A percentile compares a stretch with the other conserved stretches of the same genome.
Evolutionary conservation across 306 rosid species (phyloP).

Genomic region (Rubus idaeus): DNA sequence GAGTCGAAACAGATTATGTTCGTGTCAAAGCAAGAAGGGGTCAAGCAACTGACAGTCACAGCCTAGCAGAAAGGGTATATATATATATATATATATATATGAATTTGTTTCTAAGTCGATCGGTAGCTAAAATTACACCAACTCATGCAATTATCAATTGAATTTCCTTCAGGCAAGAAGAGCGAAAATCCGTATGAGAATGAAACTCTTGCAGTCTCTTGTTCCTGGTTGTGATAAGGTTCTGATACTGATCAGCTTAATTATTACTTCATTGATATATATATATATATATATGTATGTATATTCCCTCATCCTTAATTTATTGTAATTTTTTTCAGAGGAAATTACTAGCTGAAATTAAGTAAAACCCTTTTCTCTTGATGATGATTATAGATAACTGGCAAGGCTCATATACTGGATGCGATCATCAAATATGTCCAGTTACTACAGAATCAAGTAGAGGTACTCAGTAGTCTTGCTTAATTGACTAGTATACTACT

Average conservation of each 20-base stretch:
- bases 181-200: constrained; percentile 19
- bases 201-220: constrained; percentile 22
- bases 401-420: constrained; percentile 22
- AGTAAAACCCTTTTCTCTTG: neutral
- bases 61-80: constrained; percentile 26
- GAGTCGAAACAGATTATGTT: neutral
- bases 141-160: neutral
- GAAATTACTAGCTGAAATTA: neutral
- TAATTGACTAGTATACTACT: neutral
- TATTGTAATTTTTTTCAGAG: neutral
- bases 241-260: neutral
- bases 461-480: constrained; percentile 6
- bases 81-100: neutral
- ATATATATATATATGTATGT: too few relatives aligned
- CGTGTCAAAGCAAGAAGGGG: constrained; percentile 29
- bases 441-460: constrained; percentile 23
- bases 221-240: constrained; percentile 32
- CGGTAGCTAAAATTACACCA: too few relatives aligned
- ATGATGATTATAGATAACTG: constrained; percentile 1
- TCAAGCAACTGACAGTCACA: constrained; percentile 21
- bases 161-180: constrained; percentile 22
- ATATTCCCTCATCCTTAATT: neutral
- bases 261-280: too few relatives aligned
- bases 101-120: neutral
- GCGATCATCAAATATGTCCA: constrained; percentile 26